Base-by-base conservation (phyloP, 495 filamentous ascomycete species). In the Aspergillus haitiensis region DNA sequence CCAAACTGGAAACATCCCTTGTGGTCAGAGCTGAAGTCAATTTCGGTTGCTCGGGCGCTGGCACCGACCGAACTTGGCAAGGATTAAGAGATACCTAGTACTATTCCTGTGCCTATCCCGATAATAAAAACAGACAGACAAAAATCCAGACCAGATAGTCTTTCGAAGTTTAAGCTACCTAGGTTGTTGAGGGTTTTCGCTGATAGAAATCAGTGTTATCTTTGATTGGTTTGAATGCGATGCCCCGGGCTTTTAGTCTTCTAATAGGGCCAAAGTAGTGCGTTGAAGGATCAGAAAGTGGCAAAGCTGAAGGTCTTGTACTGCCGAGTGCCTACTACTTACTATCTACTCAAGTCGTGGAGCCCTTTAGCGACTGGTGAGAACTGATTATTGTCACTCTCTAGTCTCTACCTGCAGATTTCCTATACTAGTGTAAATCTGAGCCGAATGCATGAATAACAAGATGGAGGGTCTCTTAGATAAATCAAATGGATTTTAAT, bases 41-140 rank as follows among this genome's bases (percentile, higher is more conserved):
- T 46, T 51, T 60, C 50, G 50, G 44, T 35, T 53, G 36, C 50
- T 59, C 50, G 50, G 58, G 15, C 15, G 51, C 39, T 33, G 34
- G 58, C 42, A 48, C 48, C 31, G 40, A 49, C 37, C 35, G 45
- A 45, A 9, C n/a, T 47, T 54, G 50, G 54, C 58, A 53, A 33
- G 58, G 58, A 54, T 60, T 47, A 50, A 27, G 21, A 27, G 50
- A 49, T 60, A 60, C 18, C 15, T 27, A 27, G 21, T 27, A 27
- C 1, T 27, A 27, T 27, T 27, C 21, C 21, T 1, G 58, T 50
- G 58, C 58, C 58, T 60, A 53, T 54, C 48, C 52, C 21, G 58
- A 60, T 54, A 54, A 54, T 60, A 11, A 59, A 16, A 8, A 16
- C 44, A 21, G 44, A 47, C 39, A 42, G 39, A 15, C 39, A 42